phyloP scores from a whole-genome alignment of 176 grass and related monocot genomes.

The Carex parvula region DNA sequence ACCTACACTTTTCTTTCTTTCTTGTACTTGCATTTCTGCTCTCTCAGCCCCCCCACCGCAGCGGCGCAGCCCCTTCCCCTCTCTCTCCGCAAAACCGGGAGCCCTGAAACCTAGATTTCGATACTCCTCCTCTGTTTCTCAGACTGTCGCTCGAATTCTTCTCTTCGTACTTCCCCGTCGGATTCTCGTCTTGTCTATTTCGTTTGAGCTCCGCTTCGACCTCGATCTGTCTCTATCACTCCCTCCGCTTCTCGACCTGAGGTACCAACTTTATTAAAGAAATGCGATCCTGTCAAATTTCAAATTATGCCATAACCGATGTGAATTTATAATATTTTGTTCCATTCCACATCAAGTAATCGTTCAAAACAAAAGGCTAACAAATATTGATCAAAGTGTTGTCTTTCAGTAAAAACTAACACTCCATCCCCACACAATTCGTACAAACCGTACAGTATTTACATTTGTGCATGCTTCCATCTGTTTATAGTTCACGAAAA shows the following conservation, averaged over 20 bases:
- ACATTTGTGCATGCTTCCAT: too few relatives aligned
- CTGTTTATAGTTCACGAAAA: too few relatives aligned
- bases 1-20: too few relatives aligned
- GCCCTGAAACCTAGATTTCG: not conserved
- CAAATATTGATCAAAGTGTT: too few relatives aligned
- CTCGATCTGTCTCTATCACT: not conserved
- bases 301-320: not conserved
- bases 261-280: not conserved
- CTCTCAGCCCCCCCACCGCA: not conserved
- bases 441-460: too few relatives aligned
- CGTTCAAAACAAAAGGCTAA: not conserved
- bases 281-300: not conserved
- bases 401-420: too few relatives aligned
- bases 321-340: not conserved
- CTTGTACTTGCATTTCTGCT: not conserved
- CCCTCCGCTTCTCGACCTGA: not conserved
- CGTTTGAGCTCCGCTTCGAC: not conserved
- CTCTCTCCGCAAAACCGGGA: not conserved
- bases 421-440: too few relatives aligned
- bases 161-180: not conserved
- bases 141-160: not conserved
- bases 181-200: not conserved
- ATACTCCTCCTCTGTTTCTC: not conserved
- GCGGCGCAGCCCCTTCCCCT: not conserved
- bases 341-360: not conserved